These are phyloP conservation scores for Linnemannia schmuckeri DNA, from an alignment of 192 early-diverging fungal genomes.

Conservation along the genomic window DNA sequence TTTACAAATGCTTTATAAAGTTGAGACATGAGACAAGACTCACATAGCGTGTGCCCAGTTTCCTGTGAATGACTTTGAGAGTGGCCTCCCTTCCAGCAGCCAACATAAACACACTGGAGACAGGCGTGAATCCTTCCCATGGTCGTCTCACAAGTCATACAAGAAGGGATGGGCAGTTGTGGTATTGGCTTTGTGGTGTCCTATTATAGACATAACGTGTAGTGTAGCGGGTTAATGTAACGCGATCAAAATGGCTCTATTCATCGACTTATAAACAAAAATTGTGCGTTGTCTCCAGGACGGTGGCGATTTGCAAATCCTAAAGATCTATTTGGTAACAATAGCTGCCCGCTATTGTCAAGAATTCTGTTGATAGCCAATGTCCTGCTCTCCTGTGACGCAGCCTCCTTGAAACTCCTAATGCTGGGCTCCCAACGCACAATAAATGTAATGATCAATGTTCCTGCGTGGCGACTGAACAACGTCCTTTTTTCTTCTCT, in stretches of 20 bases:
- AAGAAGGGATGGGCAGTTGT: constrained; percentile 70
- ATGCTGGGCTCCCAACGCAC: neutral
- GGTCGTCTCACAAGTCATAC: constrained; percentile 67
- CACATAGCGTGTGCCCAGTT: constrained; percentile 69
- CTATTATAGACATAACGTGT: neutral
- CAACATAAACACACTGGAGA: constrained; percentile 84
- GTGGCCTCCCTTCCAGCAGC: constrained; percentile 79
- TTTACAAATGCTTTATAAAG: neutral
- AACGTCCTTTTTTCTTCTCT: neutral
- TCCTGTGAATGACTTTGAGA: constrained; percentile 65
- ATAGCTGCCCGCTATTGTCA: neutral
- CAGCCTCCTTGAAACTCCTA: neutral
- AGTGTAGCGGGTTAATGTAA: neutral
- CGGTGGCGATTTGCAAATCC: neutral
- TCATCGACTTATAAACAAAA: neutral
- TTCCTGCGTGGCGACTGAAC: neutral
- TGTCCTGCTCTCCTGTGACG: neutral
- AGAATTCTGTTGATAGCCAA: neutral
- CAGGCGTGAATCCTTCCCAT: constrained; percentile 83
- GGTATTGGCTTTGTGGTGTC: constrained; percentile 24
- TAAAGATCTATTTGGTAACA: neutral
- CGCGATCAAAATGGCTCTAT: neutral
- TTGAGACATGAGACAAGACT: neutral
- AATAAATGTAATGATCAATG: neutral
- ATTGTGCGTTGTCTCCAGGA: neutral